Conservation (phyloP, 176 grass and related monocot genomes). For the Chloris gayana region DNA sequence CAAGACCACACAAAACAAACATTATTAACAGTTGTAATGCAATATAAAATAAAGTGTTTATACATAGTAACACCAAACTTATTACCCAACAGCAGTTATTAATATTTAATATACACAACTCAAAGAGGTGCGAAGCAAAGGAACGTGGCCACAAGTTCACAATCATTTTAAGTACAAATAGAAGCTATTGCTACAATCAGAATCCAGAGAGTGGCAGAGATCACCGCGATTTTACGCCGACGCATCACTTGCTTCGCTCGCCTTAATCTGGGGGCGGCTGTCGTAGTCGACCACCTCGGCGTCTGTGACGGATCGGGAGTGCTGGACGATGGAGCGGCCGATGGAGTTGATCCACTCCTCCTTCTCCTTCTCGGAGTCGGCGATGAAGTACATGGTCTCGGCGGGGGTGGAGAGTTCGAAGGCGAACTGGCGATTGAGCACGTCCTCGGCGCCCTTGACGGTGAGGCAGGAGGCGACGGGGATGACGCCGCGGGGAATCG, state of each 20-base stretch:
- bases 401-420: conserved; percentile 85
- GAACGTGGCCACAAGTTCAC: conserved; percentile 9
- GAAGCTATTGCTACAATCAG: conserved; percentile 23
- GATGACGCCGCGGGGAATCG: conserved; percentile 81
- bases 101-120: conserved; percentile 41
- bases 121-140: not conserved
- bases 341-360: conserved; percentile 99
- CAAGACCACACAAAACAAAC: not conserved
- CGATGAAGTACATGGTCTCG: conserved; percentile 99
- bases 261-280: conserved; percentile 48
- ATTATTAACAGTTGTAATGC: not conserved
- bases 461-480: conserved; percentile 87
- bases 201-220: conserved; percentile 18
- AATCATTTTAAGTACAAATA: conserved; percentile 14
- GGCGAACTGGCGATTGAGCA: conserved; percentile 83
- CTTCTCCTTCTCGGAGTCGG: conserved; percentile 96
- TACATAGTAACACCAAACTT: not conserved
- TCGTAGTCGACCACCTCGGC: conserved; percentile 93
- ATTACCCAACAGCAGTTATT: not conserved
- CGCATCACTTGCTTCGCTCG: conserved; percentile 14
- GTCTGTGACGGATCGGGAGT: conserved; percentile 89
- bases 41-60: not conserved
- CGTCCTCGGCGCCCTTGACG: conserved; percentile 95
- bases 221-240: conserved; percentile 39
- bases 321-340: conserved; percentile 96